Base-by-base conservation (phyloP, 1,284 basidiomycete species). In the Phellopilus nigrolimitatus region DNA sequence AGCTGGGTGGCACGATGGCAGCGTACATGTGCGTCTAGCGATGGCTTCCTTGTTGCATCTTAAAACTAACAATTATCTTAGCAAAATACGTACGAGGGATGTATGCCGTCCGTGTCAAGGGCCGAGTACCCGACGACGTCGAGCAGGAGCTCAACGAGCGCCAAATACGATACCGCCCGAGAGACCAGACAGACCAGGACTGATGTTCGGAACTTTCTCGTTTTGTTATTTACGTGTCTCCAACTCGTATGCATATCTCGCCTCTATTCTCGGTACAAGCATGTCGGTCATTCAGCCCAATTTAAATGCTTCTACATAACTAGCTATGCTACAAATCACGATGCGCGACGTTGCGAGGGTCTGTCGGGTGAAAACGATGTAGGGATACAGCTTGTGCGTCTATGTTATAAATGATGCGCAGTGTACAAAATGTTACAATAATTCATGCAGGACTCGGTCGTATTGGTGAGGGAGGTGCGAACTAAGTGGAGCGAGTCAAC, bases 1-100 rank as follows among this genome's bases (percentile, higher is more conserved):
- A 95, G 91, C 68, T 99, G 95, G 95, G 94, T 98, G 8, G 91
- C 91, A 12, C 76, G 88, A 59, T 95, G 92, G 92, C 92, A 95
- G 67, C 72, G 92, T 64, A 91, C 86, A 59, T 82, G 91, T 93
- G 59, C 59, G 88, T 78, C 12, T 21, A 36, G 10, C 21, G 25
- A 38, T 40, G 2, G 19, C 21, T 3, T 47, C 30, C n/a, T 47
- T 31, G 39, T 47, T 43, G 38, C 15, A 36, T 50, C 22, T 49
- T n/a, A 13, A 21, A 21, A 8, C 22, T 22, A 36, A 25, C n/a
- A n/a, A 43, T 22, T 9, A 9, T 51, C 25, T 33, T 39, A 94
- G 91, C 88, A 57, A 91, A 92, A 68, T 88, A 89, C 61, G 85
- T 83, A 33, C 77, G 84, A 28, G 91, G 91, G 1, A 83, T 95